phyloP scores from a whole-genome alignment of 1,284 basidiomycete genomes.

The Microbotryomycetes sp. region DNA sequence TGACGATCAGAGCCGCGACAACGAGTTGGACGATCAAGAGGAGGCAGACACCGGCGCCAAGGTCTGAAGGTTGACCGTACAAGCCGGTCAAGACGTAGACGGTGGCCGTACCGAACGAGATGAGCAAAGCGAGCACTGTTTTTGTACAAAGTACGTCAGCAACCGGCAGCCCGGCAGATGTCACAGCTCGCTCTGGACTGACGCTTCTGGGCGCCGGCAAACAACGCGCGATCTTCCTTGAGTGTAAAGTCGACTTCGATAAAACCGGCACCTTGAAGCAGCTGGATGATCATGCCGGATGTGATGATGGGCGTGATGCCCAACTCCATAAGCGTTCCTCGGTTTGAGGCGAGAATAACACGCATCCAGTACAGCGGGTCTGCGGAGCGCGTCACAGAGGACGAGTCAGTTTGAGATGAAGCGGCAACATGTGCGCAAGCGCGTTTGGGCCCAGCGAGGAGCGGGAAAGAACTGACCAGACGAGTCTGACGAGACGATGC shows the following conservation, averaged over 20 bases:
- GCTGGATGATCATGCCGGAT: constrained; percentile 99
- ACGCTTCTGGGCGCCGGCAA: constrained; percentile 96
- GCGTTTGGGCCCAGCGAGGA: neutral
- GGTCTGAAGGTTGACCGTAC: constrained; percentile 85
- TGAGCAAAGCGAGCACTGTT: constrained; percentile 90
- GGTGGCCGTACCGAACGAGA: constrained; percentile 91
- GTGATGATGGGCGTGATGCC: constrained; percentile 97
- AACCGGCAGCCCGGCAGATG: neutral
- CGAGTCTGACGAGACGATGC: constrained; percentile 96
- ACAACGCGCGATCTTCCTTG: constrained; percentile 94
- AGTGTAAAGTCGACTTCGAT: constrained; percentile 95
- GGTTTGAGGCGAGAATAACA: constrained; percentile 95
- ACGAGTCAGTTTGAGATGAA: neutral
- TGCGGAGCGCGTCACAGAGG: neutral
- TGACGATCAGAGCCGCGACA: constrained; percentile 89
- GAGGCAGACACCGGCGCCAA: constrained; percentile 92
- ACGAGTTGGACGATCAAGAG: constrained; percentile 93
- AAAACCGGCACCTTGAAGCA: constrained; percentile 92
- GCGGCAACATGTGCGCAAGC: neutral
- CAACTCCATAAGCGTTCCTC: constrained; percentile 98
- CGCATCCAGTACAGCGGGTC: constrained; percentile 99
- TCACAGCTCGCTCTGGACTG: too few relatives aligned
- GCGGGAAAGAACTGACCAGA: constrained; percentile 43
- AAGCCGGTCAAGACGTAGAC: constrained; percentile 96
- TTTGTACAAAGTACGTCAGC: neutral